phyloP scores from a whole-genome alignment of 805 yeast species.

The Starmerella davenportii region DNA sequence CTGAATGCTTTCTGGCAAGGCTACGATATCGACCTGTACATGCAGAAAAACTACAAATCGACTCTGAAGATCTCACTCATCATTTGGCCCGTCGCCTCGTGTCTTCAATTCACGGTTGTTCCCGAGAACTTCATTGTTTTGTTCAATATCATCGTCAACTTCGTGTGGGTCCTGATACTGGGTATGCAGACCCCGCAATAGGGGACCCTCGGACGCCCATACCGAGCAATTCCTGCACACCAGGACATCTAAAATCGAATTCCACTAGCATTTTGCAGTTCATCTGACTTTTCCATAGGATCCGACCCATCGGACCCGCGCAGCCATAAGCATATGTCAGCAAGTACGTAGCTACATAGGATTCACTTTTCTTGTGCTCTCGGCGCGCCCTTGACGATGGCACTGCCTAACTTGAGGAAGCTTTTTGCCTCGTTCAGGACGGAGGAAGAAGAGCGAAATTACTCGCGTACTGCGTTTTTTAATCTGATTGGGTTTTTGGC shows the following conservation, averaged over 20 bases:
- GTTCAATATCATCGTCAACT: constrained; percentile 14
- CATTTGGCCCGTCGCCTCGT: constrained; percentile 19
- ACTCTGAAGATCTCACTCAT: constrained; percentile 16
- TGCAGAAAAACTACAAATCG: constrained; percentile 17
- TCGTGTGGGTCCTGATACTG: constrained; percentile 21
- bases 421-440: constrained; percentile 69
- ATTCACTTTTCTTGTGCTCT: no score
- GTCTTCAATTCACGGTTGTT: constrained; percentile 14
- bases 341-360: no score
- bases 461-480: constrained; percentile 49
- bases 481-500: constrained; percentile 63
- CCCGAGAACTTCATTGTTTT: constrained; percentile 14
- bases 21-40: constrained; percentile 19
- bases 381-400: no score
- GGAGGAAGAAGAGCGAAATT: constrained; percentile 66
- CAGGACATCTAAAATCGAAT: no score
- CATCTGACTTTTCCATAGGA: no score
- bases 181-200: constrained; percentile 11
- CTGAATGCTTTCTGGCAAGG: constrained; percentile 25
- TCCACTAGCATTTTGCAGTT: no score
- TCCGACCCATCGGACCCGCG: no score
- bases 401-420: constrained; percentile 56
- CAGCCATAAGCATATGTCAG: no score
- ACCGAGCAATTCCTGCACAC: no score
- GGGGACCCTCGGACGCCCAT: background rate